Evolutionary conservation across 2,329 filamentous ascomycete genomes (phyloP).

Genomic region (Diaporthe humulicola): DNA sequence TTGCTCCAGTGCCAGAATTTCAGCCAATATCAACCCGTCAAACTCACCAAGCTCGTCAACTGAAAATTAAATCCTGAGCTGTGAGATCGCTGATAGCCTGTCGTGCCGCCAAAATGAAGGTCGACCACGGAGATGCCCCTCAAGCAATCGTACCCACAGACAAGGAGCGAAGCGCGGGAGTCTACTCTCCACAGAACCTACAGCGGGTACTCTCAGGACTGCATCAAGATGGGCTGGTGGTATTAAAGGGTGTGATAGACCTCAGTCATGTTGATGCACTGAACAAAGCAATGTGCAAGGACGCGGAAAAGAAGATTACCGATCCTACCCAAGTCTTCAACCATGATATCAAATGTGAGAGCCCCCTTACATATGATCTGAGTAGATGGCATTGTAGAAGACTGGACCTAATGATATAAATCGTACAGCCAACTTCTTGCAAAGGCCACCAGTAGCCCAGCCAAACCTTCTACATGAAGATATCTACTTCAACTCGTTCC

Average conservation of each 20-base stretch:
- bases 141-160: slow-evolving; percentile 33
- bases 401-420: not conserved
- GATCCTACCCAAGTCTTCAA: slow-evolving; percentile 43
- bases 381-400: too few species aligned
- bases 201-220: slow-evolving; percentile 42
- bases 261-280: slow-evolving; percentile 41
- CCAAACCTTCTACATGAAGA: slow-evolving; percentile 51
- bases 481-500: slow-evolving; percentile 57
- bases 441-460: slow-evolving; percentile 52
- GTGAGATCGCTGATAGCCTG: not conserved
- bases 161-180: slow-evolving; percentile 32
- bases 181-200: slow-evolving; percentile 35
- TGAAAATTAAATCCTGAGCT: not conserved
- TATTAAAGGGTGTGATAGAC: slow-evolving; percentile 43
- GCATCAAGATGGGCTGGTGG: slow-evolving; percentile 45
- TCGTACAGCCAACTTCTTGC: slow-evolving; percentile 53
- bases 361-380: not conserved
- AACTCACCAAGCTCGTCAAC: not conserved
- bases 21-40: not conserved
- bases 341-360: slow-evolving; percentile 44
- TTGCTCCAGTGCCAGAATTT: too few species aligned
- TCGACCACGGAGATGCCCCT: slow-evolving; percentile 11
- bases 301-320: slow-evolving; percentile 41
- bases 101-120: not conserved
- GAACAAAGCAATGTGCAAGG: slow-evolving; percentile 41